Conservation (phyloP, 768 basidiomycete genomes). For the Rhodotorula taiwanensis region DNA sequence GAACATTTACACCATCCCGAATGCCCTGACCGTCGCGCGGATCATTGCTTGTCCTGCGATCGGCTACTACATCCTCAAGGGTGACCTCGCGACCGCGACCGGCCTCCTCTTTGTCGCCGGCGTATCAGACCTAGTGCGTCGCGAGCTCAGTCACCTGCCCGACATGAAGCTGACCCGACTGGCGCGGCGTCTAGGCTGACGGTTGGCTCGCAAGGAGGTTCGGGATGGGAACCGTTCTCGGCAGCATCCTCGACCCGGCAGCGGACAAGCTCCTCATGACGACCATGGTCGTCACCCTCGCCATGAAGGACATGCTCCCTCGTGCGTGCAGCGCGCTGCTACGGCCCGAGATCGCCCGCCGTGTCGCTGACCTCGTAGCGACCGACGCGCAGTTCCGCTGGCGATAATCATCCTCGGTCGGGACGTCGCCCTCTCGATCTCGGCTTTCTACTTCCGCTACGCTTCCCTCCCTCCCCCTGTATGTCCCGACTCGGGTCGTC, state of each 20-base stretch:
- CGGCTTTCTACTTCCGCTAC: conserved; percentile 89
- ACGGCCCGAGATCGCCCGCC: too few relatives aligned
- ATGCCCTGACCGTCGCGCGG: conserved; percentile 76
- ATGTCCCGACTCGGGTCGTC: conserved; percentile 42
- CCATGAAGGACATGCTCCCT: conserved; percentile 75
- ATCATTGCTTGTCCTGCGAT: conserved; percentile 83
- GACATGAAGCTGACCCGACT: not conserved
- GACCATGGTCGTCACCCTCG: conserved; percentile 76
- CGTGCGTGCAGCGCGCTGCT: conserved; percentile 50
- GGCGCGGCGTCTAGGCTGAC: conserved; percentile 59
- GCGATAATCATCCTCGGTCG: conserved; percentile 80
- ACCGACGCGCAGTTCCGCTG: conserved; percentile 59
- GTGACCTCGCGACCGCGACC: conserved; percentile 72
- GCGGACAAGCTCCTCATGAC: conserved; percentile 96
- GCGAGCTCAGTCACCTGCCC: conserved; percentile 16
- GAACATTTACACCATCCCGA: conserved; percentile 92
- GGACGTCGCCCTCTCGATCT: conserved; percentile 74
- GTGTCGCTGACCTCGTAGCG: too few relatives aligned
- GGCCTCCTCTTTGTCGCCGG: conserved; percentile 81
- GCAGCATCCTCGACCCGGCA: conserved; percentile 90
- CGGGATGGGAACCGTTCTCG: conserved; percentile 83
- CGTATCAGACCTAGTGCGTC: conserved; percentile 77
- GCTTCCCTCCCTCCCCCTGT: conserved; percentile 81
- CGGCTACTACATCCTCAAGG: conserved; percentile 80
- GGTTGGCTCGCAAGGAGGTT: conserved; percentile 81